Conservation (phyloP, 1,284 basidiomycete genomes). For the Ceratorhiza oryzae-sativae region DNA sequence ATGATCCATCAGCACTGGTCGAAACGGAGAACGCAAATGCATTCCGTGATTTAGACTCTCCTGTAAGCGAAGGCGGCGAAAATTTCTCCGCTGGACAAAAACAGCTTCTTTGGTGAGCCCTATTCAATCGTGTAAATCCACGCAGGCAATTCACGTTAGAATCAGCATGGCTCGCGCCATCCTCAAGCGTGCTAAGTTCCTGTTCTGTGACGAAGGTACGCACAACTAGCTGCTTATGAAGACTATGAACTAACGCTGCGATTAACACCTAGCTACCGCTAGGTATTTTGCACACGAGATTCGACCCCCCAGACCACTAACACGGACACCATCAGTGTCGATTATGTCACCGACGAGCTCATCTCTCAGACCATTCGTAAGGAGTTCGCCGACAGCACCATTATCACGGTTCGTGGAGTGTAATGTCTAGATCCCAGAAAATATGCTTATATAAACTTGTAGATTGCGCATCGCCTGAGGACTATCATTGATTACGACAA, state of each 20-base stretch:
- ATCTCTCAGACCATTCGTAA: slow-evolving; percentile 77
- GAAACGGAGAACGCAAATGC: slow-evolving; percentile 75
- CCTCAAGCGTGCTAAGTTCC: slow-evolving; percentile 72
- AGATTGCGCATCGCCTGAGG: slow-evolving; percentile 70
- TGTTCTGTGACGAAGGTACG: slow-evolving; percentile 78
- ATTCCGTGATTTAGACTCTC: slow-evolving; percentile 84
- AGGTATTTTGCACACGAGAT: slow-evolving; percentile 52
- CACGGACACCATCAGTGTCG: slow-evolving; percentile 57
- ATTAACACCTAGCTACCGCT: slow-evolving; percentile 62
- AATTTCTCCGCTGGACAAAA: slow-evolving; percentile 93
- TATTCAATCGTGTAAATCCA: neutral
- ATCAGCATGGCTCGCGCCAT: slow-evolving; percentile 80
- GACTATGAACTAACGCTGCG: slow-evolving; percentile 7
- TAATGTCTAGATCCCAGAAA: no score
- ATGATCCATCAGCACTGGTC: slow-evolving; percentile 58
- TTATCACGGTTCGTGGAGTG: slow-evolving; percentile 53
- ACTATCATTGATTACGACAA: slow-evolving; percentile 68
- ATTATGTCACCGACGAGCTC: slow-evolving; percentile 79
- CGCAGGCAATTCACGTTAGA: neutral
- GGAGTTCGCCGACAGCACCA: slow-evolving; percentile 67
- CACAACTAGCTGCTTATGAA: slow-evolving; percentile 9
- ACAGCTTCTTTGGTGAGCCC: slow-evolving; percentile 66
- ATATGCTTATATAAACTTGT: no score
- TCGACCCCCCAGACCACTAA: slow-evolving; percentile 35
- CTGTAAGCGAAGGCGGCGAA: slow-evolving; percentile 89